Percentiles rank a stretch among this genome's conserved stretches.
Conservation (phyloP, 1,284 basidiomycete species). For the Ceratobasidium sp. region DNA sequence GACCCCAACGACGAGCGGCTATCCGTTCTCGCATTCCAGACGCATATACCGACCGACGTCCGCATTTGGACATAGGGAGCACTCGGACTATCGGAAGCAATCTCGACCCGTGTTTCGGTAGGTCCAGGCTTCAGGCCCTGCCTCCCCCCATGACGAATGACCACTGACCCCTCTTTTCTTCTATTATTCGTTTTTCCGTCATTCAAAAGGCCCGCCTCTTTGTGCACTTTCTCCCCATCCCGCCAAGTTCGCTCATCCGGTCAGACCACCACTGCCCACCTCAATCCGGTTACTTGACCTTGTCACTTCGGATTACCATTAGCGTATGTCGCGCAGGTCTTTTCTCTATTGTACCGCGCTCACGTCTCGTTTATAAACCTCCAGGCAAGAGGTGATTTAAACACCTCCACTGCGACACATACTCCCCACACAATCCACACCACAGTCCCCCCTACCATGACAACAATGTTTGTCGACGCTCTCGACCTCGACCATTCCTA, state of each 20-base stretch:
- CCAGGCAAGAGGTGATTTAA: not conserved
- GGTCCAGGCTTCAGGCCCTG: conserved; percentile 2
- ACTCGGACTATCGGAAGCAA: conserved; percentile 7
- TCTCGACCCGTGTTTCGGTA: conserved; percentile 13
- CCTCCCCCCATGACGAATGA: not conserved
- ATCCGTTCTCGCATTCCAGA: not conserved
- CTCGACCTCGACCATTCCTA: conserved; percentile 41
- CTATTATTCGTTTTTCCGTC: conserved; percentile 6
- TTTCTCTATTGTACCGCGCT: conserved; percentile 3
- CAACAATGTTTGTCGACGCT: conserved; percentile 21
- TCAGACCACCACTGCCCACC: too few species aligned
- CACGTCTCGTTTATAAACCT: conserved; percentile 1
- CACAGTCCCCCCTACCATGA: too few species aligned
- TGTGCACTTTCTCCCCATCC: not conserved
- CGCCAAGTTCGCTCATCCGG: not conserved
- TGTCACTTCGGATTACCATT: not conserved
- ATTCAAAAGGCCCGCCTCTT: not conserved
- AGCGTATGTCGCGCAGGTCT: conserved; percentile 21
- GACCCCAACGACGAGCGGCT: conserved; percentile 11
- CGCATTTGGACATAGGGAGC: not conserved
- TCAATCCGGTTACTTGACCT: too few species aligned
- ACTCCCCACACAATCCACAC: not conserved
- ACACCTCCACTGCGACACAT: too few species aligned
- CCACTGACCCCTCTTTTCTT: conserved; percentile 23
- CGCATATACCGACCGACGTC: not conserved